These are phyloP conservation scores for Saccharum hybrid DNA, from an alignment of 202 grass and related monocot genomes.

Conservation along the genomic window DNA sequence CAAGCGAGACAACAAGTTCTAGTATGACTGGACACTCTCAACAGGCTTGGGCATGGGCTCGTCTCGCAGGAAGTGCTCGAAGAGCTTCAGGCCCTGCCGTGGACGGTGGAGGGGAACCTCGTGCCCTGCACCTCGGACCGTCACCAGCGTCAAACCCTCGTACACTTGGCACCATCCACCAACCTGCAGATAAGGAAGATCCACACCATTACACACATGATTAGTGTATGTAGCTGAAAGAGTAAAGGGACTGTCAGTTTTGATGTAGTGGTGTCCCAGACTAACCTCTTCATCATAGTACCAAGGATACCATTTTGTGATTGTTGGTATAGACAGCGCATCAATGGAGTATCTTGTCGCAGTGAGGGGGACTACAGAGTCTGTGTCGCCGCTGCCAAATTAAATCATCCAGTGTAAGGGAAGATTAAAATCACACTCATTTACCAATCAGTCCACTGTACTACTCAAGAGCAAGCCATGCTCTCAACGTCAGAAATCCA, in stretches of 20 bases:
- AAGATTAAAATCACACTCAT: too few species aligned
- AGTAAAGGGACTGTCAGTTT: background rate
- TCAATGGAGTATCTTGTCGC: conserved; percentile 81
- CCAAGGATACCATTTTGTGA: conserved; percentile 76
- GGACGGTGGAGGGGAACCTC: conserved; percentile 90
- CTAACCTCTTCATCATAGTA: conserved; percentile 55
- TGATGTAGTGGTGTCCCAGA: background rate
- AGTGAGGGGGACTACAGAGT: conserved; percentile 69
- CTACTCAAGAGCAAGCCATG: background rate
- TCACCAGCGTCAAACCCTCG: conserved; percentile 80
- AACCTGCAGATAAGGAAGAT: conserved; percentile 53
- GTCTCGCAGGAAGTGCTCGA: conserved; percentile 72
- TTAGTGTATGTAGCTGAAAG: background rate
- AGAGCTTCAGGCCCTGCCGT: conserved; percentile 68
- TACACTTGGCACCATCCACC: conserved; percentile 96
- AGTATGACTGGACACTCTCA: conserved; percentile 43
- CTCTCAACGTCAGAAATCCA: background rate
- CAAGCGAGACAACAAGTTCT: conserved; percentile 12
- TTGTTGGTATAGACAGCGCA: conserved; percentile 61
- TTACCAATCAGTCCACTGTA: too few species aligned
- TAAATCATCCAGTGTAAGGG: background rate
- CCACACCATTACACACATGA: background rate
- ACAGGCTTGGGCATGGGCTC: conserved; percentile 61
- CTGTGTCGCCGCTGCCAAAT: conserved; percentile 70
- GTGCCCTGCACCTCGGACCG: conserved; percentile 71